phyloP scores from a whole-genome alignment of 768 basidiomycete genomes.

The Myochromella boudieri region DNA sequence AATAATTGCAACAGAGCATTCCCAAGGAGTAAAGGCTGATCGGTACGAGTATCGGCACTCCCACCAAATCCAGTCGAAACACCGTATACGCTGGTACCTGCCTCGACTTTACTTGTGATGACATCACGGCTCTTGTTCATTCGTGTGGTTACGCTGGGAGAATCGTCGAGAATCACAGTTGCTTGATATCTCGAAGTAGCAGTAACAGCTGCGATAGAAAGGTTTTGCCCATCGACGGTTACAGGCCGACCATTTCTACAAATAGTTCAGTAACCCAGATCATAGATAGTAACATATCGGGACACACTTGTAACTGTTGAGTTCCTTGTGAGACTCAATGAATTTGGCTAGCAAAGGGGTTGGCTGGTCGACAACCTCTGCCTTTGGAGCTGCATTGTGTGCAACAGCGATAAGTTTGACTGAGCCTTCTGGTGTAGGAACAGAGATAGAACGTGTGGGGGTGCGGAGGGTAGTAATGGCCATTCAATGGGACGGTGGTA shows the following conservation, averaged over 20 bases:
- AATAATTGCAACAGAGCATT: slow-evolving; percentile 86
- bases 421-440: slow-evolving; percentile 21
- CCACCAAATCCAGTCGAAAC: slow-evolving; percentile 86
- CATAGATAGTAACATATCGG: neutral
- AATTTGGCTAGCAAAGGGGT: slow-evolving; percentile 54
- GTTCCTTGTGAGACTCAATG: slow-evolving; percentile 57
- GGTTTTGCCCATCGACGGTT: slow-evolving; percentile 63
- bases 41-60: slow-evolving; percentile 84
- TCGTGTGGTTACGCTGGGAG: slow-evolving; percentile 44
- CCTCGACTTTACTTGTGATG: slow-evolving; percentile 65
- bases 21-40: slow-evolving; percentile 70
- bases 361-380: slow-evolving; percentile 15
- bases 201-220: slow-evolving; percentile 77
- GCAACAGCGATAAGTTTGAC: slow-evolving; percentile 21
- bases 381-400: slow-evolving; percentile 16
- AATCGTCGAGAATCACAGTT: slow-evolving; percentile 48
- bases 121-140: slow-evolving; percentile 64
- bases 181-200: slow-evolving; percentile 69
- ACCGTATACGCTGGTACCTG: slow-evolving; percentile 75
- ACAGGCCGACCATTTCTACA: slow-evolving; percentile 62
- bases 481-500: slow-evolving; percentile 26
- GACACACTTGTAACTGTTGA: slow-evolving; percentile 62
- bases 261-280: slow-evolving; percentile 3
- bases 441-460: slow-evolving; percentile 26
- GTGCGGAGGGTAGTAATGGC: slow-evolving; percentile 17